Conservation (phyloP, 2,329 filamentous ascomycete genomes). For the Hypoxylon sp. region DNA sequence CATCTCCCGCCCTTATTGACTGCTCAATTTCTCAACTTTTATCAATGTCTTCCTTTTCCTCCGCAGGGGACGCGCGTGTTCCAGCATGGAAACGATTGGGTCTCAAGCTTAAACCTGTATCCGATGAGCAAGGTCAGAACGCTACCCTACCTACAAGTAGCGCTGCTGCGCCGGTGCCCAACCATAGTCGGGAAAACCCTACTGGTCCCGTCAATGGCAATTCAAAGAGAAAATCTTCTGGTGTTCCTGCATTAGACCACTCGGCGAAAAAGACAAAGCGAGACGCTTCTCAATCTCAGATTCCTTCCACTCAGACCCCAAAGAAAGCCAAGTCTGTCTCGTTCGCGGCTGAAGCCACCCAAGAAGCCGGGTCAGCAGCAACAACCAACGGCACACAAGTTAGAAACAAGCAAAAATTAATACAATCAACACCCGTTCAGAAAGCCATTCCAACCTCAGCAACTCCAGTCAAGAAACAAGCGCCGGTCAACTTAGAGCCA, state of each 20-base stretch:
- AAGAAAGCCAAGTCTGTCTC: slow-evolving; percentile 67
- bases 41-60: slow-evolving; percentile 59
- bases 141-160: slow-evolving; percentile 49
- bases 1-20: slow-evolving; percentile 27
- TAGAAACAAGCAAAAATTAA: slow-evolving; percentile 55
- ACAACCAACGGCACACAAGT: slow-evolving; percentile 45
- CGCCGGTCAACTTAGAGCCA: slow-evolving; percentile 68
- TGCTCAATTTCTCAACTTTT: slow-evolving; percentile 48
- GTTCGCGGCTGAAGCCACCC: slow-evolving; percentile 54
- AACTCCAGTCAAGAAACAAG: slow-evolving; percentile 51
- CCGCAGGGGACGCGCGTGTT: slow-evolving; percentile 61
- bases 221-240: slow-evolving; percentile 54
- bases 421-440: slow-evolving; percentile 58
- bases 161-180: slow-evolving; percentile 46
- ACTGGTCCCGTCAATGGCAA: slow-evolving; percentile 40
- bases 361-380: slow-evolving; percentile 42
- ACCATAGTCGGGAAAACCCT: slow-evolving; percentile 40
- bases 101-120: slow-evolving; percentile 70
- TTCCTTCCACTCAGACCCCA: slow-evolving; percentile 54
- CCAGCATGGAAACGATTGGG: slow-evolving; percentile 75
- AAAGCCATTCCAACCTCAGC: slow-evolving; percentile 53
- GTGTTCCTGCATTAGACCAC: slow-evolving; percentile 52
- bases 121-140: slow-evolving; percentile 53
- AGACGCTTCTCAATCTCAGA: slow-evolving; percentile 49
- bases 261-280: slow-evolving; percentile 53